Evolutionary conservation across 2,329 filamentous ascomycete species (phyloP), one percentile per base, ranked within the genome.

Genomic region (Purpureocillium lavendulum): DNA sequence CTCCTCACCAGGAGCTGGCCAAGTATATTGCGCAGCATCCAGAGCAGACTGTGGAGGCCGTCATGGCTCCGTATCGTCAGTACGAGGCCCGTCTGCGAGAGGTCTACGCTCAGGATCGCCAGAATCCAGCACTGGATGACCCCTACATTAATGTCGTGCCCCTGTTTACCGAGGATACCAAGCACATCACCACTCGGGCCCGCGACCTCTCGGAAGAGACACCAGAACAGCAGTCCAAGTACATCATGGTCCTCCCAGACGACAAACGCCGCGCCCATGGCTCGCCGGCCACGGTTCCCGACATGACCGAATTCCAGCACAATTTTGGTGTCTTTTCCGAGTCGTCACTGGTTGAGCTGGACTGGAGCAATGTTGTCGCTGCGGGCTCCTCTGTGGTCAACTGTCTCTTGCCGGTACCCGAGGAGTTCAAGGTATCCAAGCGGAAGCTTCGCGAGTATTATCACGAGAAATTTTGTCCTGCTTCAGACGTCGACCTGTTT

Each of bases 251-350:
- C 6, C 69, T 88, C 21, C 68, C 73, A 0, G 61, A 73, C 1
- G 66, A 77, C 4, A 71, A 81, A 37, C 79, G 87, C 29, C 79
- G 78, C 36, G 51, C 66, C 1, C 62, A 77, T 54, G 81, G 76
- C 5, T 73, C 80, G 2, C 76, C 76, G 3, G 86, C 87, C 3
- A 73, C 84, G 4, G 85, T 89, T 0, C 56, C 69, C 17, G 73
- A 73, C 11, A 55, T 92, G 34, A 70, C 75, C 35, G 80, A 86
- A 24, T 94, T 92, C 50, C 78, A 80, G 55, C 74, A 76, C 36
- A 90, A 92, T 60, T 90, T 94, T 61, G 75, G 75, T 42, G 57
- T 94, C 42, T 94, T 94, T 55, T 87, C 82, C 2, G 87, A 94
- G 60, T 83, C 77, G 2, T 81, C 84, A 0, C 65, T 94, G 21